Evolutionary conservation across 2,329 filamentous ascomycete species (phyloP), one percentile per base, ranked within the genome.

Genomic region (Cadophora sp.): DNA sequence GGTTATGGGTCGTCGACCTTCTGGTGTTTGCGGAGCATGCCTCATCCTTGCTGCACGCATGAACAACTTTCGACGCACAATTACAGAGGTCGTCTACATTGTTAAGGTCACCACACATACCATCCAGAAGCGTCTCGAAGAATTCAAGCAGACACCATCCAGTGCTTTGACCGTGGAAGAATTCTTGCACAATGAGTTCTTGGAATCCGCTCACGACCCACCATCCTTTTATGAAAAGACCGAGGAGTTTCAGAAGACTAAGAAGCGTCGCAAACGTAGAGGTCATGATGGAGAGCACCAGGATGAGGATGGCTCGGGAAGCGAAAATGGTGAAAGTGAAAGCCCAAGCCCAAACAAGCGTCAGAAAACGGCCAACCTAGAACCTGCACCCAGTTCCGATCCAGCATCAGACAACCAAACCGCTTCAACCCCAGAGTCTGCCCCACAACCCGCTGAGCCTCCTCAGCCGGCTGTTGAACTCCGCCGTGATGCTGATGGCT

Each of bases 51-150:
- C 96, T 7, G 95, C 96, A 9, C 92, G 96, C 63, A 98, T 98
- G 91, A 97, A 97, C 85, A 98, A 98, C 80, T 99, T 97, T 78
- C 91, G 95, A 55, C 90, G 96, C 22, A 97, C 94, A 0, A 89
- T 97, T 14, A 89, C 94, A 34, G 96, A 99, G 80, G 92, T 99
- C 9, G 95, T 98, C n/a, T 98, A 97, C 78, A 92, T 97, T 46
- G 95, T 97, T 78, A 98, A 97, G 78, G 94, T 98, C 62, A 97
- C 94, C 51, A 97, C 97, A 72, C 87, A 93, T 69, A 99, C 96
- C 8, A 93, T 99, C 69, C 92, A 94, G 76, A 93, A 95, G 78
- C 93, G 96, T 70, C 83, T 99, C 11, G 90, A 94, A 72, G 96
- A 99, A 77, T 99, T 98, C 81, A 93, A 92, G 71, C 87, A 90